Evolutionary conservation across 495 filamentous ascomycete genomes (phyloP).

Genomic region (Hypoxylon cercidicola): DNA sequence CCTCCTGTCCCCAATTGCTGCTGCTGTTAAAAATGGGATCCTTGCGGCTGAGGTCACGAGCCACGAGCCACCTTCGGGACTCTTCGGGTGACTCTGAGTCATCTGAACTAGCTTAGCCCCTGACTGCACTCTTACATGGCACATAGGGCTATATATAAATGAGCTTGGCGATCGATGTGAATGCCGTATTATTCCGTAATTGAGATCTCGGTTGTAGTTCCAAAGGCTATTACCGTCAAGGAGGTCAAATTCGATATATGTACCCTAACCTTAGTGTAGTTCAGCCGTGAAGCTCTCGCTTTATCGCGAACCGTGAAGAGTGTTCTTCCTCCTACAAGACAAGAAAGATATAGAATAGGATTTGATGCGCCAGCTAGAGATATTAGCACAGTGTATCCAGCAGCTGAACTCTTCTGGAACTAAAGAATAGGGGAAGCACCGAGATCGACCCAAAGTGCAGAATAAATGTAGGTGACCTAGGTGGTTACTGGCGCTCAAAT

Average conservation of each 20-base stretch:
- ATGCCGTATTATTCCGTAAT: slow-evolving; percentile 7
- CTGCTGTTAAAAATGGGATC: neutral
- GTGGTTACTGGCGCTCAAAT: neutral
- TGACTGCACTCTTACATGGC: neutral
- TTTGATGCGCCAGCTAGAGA: neutral
- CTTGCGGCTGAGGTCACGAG: slow-evolving; percentile 25
- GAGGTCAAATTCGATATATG: neutral
- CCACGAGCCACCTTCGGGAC: slow-evolving; percentile 22
- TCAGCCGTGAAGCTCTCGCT: no score
- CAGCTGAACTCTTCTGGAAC: neutral
- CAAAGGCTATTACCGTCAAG: neutral
- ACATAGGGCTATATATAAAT: slow-evolving; percentile 12
- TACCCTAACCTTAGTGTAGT: neutral
- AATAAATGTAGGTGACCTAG: neutral
- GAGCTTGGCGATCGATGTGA: neutral
- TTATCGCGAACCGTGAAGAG: no score
- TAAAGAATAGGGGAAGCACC: neutral
- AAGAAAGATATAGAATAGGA: no score
- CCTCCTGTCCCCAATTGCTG: neutral
- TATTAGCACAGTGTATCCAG: neutral
- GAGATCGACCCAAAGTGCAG: neutral
- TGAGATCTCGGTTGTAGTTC: neutral
- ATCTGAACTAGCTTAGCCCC: neutral
- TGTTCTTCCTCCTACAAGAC: no score
- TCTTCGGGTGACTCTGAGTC: slow-evolving; percentile 28